Conservation (phyloP, 2,329 filamentous ascomycete species). For the Aspergillus hiratsukae region DNA sequence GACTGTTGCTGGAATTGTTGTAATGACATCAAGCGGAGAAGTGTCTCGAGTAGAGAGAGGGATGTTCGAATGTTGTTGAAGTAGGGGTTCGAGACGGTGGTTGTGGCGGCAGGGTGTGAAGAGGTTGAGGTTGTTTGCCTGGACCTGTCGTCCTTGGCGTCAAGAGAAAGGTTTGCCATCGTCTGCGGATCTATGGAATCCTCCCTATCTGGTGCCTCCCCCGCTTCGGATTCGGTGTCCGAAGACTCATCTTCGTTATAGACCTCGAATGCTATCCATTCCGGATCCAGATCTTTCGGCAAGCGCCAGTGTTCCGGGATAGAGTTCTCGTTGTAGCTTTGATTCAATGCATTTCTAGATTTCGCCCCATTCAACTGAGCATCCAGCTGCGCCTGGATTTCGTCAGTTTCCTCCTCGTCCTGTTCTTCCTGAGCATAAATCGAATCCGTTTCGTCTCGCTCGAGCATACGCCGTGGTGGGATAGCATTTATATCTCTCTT, state of each 20-base stretch:
- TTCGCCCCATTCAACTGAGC: conserved; percentile 29
- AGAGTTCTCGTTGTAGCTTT: conserved; percentile 25
- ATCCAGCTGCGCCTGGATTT: conserved; percentile 36
- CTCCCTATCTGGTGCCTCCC: conserved; percentile 17
- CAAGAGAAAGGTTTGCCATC: conserved; percentile 47
- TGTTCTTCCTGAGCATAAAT: conserved; percentile 21
- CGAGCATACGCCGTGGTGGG: conserved; percentile 57
- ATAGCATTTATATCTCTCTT: conserved; percentile 66
- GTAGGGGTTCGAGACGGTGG: conserved; percentile 44
- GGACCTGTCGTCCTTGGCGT: conserved; percentile 21
- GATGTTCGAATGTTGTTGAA: conserved; percentile 58
- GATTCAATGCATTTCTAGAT: neutral
- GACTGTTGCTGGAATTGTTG: conserved; percentile 90
- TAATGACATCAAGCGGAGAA: conserved; percentile 77
- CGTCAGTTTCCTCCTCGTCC: conserved; percentile 37
- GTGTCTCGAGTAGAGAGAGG: conserved; percentile 79
- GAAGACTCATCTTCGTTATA: conserved; percentile 62
- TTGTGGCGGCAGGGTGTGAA: conserved; percentile 18
- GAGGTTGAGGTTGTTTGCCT: conserved; percentile 32
- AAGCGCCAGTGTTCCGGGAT: conserved; percentile 53
- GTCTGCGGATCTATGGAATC: conserved; percentile 40
- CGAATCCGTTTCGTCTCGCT: conserved; percentile 40
- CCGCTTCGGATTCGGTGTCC: conserved; percentile 48
- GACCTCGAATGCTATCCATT: conserved; percentile 90
- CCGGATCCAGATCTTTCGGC: conserved; percentile 72